These are phyloP conservation scores for Termitomyces sp. DNA, from an alignment of 768 basidiomycete species.

Conservation along the genomic window DNA sequence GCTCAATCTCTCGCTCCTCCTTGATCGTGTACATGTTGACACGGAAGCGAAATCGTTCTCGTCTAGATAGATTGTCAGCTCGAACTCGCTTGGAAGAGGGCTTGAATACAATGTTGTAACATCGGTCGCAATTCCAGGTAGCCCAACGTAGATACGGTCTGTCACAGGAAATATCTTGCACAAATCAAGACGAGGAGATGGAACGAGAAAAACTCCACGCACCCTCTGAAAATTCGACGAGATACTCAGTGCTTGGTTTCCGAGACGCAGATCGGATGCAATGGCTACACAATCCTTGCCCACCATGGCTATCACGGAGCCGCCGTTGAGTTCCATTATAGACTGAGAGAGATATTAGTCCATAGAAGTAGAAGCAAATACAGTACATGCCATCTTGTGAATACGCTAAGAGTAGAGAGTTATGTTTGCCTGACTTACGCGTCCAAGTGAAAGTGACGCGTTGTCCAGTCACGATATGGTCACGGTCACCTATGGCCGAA, in stretches of 20 bases:
- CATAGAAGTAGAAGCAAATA: background rate
- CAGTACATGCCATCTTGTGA: constrained; percentile 37
- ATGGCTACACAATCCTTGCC: constrained; percentile 99
- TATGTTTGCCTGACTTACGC: constrained; percentile 24
- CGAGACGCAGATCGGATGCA: constrained; percentile 90
- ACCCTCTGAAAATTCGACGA: constrained; percentile 96
- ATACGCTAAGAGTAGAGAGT: constrained; percentile 4
- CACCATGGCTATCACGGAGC: constrained; percentile 98
- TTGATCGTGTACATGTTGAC: constrained; percentile 99
- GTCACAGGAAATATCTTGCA: constrained; percentile 89
- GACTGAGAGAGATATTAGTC: constrained; percentile 48
- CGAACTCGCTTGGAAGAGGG: constrained; percentile 3
- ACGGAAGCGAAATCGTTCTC: constrained; percentile 87
- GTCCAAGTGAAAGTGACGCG: constrained; percentile 39
- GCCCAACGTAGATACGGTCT: constrained; percentile 86
- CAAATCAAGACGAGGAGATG: constrained; percentile 6
- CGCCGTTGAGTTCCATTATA: constrained; percentile 92
- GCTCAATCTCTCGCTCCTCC: constrained; percentile 95
- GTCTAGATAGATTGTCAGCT: constrained; percentile 40
- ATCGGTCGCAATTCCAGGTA: constrained; percentile 92
- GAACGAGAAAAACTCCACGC: constrained; percentile 9
- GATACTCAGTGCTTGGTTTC: constrained; percentile 82
- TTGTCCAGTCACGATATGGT: constrained; percentile 29
- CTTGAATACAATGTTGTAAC: constrained; percentile 75
- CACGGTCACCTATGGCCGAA: constrained; percentile 11